These are phyloP conservation scores for Colletotrichum lindemuthianum DNA, from an alignment of 2,329 filamentous ascomycete species.

Conservation along the genomic window DNA sequence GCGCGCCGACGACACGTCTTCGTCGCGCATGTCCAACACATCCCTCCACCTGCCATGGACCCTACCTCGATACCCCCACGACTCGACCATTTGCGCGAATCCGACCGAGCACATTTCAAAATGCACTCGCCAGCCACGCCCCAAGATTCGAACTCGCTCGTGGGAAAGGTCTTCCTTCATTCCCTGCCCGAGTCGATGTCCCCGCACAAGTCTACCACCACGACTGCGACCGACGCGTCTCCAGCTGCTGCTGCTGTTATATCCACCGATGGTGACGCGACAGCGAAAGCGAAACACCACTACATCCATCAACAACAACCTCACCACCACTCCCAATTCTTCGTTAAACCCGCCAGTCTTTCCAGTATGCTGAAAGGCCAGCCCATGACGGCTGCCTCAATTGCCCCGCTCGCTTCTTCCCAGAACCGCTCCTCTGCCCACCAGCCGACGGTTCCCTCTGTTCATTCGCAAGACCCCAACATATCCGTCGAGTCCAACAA, in stretches of 20 bases:
- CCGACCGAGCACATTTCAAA: constrained; percentile 25
- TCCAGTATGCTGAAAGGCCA: constrained; percentile 32
- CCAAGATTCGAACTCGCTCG: constrained; percentile 12
- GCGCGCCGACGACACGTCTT: too few species aligned
- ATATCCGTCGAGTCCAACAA: constrained; percentile 41
- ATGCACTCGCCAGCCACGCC: constrained; percentile 18
- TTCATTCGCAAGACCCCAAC: constrained; percentile 43
- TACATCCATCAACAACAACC: constrained; percentile 4
- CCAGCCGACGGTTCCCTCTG: constrained; percentile 37
- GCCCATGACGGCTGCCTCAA: constrained; percentile 38
- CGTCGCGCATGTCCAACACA: constrained; percentile 3
- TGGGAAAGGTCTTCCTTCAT: constrained; percentile 22
- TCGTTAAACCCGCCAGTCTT: not conserved
- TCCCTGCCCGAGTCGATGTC: constrained; percentile 6
- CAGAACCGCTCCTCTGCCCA: constrained; percentile 10
- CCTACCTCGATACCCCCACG: constrained; percentile 32
- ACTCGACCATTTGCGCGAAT: constrained; percentile 21
- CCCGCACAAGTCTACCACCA: not conserved
- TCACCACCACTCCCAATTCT: not conserved
- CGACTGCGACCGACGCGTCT: constrained; percentile 19
- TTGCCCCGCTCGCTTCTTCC: constrained; percentile 39
- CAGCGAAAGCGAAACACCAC: constrained; percentile 26
- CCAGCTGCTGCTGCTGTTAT: constrained; percentile 9
- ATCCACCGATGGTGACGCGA: constrained; percentile 31
- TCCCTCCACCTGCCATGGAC: constrained; percentile 31